phyloP scores from a whole-genome alignment of 176 grass and related monocot species.

The Olyra latifolia region DNA sequence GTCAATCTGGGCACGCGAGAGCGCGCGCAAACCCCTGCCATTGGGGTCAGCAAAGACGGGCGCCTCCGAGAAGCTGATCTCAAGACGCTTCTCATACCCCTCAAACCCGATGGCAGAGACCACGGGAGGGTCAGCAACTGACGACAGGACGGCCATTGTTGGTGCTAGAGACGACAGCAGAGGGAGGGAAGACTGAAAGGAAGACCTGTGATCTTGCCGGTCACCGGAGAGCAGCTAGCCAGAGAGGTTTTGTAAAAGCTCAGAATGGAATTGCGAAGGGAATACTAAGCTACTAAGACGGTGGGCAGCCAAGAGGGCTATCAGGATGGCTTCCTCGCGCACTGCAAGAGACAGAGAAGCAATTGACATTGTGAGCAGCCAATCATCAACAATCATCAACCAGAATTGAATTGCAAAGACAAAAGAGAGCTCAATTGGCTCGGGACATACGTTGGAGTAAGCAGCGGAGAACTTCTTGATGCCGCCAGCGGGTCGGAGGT shows the following conservation, averaged over 20 bases:
- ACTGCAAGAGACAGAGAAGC: conserved; percentile 42
- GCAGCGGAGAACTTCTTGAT: conserved; percentile 81
- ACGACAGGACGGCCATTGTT: conserved; percentile 46
- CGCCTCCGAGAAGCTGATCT: conserved; percentile 61
- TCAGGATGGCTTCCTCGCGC: conserved; percentile 70
- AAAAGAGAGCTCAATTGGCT: not conserved
- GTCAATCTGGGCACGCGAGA: conserved; percentile 54
- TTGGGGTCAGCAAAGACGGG: conserved; percentile 51
- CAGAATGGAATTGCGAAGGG: not conserved
- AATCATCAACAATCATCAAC: not conserved
- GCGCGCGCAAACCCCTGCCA: conserved; percentile 46
- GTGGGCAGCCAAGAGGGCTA: not conserved
- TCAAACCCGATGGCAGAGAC: conserved; percentile 60
- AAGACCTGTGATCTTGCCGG: conserved; percentile 12
- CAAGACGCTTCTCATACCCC: conserved; percentile 73
- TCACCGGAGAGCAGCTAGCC: conserved; percentile 50
- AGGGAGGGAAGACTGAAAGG: not conserved
- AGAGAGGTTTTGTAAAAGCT: conserved; percentile 22
- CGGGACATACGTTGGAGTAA: conserved; percentile 62
- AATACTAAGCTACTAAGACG: conserved; percentile 31
- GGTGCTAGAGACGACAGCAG: not conserved
- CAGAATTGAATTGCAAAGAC: not conserved
- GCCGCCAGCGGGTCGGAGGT: conserved; percentile 62
- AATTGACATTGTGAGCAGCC: conserved; percentile 17
- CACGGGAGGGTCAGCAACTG: not conserved